Conservation (phyloP, 176 grass and related monocot genomes). For the Oryza coarctata region DNA sequence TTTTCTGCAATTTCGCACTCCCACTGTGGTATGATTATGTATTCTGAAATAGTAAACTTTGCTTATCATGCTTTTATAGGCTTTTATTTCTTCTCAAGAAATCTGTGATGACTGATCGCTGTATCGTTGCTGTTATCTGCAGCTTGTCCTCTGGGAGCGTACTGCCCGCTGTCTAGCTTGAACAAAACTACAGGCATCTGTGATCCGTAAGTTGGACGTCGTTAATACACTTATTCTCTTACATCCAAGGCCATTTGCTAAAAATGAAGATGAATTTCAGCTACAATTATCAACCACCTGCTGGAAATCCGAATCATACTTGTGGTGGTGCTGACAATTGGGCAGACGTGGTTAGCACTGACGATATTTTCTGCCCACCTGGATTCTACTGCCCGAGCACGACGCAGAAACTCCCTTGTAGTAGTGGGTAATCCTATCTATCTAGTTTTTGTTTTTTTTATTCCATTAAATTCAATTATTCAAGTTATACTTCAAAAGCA, state of each 20-base stretch:
- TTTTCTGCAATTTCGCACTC: no score
- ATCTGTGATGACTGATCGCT: neutral
- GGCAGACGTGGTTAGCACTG: slow-evolving; percentile 68
- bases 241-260: neutral
- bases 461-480: neutral
- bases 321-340: slow-evolving; percentile 81
- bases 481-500: neutral
- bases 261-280: slow-evolving; percentile 38
- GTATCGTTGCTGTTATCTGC: slow-evolving; percentile 6
- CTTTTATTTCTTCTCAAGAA: neutral
- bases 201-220: slow-evolving; percentile 67
- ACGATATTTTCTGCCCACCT: slow-evolving; percentile 81
- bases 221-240: neutral
- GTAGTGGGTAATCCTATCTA: slow-evolving; percentile 95
- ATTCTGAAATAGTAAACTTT: no score
- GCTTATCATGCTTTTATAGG: neutral
- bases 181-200: slow-evolving; percentile 83
- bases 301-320: slow-evolving; percentile 80
- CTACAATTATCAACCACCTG: slow-evolving; percentile 78
- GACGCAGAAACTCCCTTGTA: slow-evolving; percentile 82
- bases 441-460: slow-evolving; percentile 41
- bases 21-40: no score
- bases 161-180: slow-evolving; percentile 67
- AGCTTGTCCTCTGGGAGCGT: slow-evolving; percentile 94
- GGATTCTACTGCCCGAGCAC: slow-evolving; percentile 96